Evolutionary conservation across 306 rosid genomes (phyloP), one percentile per base, ranked within the genome.

Genomic region (Trichosanthes cucumerina): DNA sequence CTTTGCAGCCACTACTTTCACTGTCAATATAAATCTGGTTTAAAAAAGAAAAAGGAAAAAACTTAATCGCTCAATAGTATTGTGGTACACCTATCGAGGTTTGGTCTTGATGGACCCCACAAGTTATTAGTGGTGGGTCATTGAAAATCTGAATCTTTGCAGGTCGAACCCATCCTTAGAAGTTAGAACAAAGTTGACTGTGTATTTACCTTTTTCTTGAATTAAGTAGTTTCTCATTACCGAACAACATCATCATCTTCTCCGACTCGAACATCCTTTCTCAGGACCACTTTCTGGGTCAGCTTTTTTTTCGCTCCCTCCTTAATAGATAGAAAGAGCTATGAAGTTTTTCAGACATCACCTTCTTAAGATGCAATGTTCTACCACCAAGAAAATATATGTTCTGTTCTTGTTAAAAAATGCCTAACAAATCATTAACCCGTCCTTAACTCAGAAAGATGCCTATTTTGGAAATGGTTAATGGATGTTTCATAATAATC

Each of bases 61-160:
- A 13, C 33, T 33, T 19, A n/a, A 68, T n/a, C 5, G 15, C 75
- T 19, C 53, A 60, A 73, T 16, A 31, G 26, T 65, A 9, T 34
- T 18, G 23, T 16, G 53, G 53, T 36, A 39, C 44, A 21, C 21
- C 73, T 34, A 36, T 34, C 6, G 14, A 33, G 38, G 47, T 73
- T 74, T 74, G 78, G 78, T 33, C 78, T 74, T 31, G 78, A 16
- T 49, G 78, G 78, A 21, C 60, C 78, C 78, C 78, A 74, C 78
- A 52, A 33, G 39, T 74, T 26, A 47, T 28, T 28, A 74, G 78
- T 52, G 47, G 78, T 52, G 47, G 28, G 47, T 28, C 63, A 16
- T 10, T 49, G 28, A 52, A 18, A 74, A 34, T 18, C 63, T 49
- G 78, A 33, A 74, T 49, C 62, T 52, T 74, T 74, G 59, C 78